These are phyloP conservation scores for Leersia perrieri DNA, from an alignment of 176 grass and related monocot species.

Conservation along the genomic window DNA sequence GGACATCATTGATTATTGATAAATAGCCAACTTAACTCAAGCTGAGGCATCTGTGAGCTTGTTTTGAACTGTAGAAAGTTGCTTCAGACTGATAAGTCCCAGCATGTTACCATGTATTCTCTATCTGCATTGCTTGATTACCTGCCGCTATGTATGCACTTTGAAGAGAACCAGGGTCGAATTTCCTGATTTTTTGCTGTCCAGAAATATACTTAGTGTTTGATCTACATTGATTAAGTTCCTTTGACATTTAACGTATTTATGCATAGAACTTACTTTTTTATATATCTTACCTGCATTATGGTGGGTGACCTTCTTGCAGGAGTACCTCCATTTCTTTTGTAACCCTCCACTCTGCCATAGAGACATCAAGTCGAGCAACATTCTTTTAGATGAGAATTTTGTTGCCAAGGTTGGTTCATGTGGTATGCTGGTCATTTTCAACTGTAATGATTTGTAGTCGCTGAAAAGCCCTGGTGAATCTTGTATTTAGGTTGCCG, in stretches of 20 bases:
- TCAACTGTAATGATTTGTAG: neutral
- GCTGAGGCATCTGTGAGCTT: neutral
- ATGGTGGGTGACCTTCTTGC: slow-evolving; percentile 13
- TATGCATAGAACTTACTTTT: neutral
- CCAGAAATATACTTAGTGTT: neutral
- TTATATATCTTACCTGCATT: neutral
- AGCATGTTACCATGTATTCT: slow-evolving; percentile 13
- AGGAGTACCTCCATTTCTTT: slow-evolving; percentile 99
- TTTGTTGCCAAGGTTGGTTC: slow-evolving; percentile 79
- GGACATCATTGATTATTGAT: neutral
- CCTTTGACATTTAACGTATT: neutral
- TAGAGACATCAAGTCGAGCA: slow-evolving; percentile 94
- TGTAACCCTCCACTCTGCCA: slow-evolving; percentile 97
- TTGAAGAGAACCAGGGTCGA: neutral
- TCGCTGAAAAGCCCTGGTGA: neutral
- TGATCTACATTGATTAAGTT: neutral
- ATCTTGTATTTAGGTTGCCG: slow-evolving; percentile 63
- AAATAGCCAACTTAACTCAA: neutral
- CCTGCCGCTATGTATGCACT: neutral
- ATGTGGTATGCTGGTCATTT: neutral
- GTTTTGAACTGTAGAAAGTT: neutral
- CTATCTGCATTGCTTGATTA: neutral
- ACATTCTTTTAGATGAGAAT: slow-evolving; percentile 94
- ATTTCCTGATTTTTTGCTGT: neutral
- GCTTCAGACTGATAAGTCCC: neutral